Conservation (phyloP, 208 protist genomes). For the Wallacemonas sp. region DNA sequence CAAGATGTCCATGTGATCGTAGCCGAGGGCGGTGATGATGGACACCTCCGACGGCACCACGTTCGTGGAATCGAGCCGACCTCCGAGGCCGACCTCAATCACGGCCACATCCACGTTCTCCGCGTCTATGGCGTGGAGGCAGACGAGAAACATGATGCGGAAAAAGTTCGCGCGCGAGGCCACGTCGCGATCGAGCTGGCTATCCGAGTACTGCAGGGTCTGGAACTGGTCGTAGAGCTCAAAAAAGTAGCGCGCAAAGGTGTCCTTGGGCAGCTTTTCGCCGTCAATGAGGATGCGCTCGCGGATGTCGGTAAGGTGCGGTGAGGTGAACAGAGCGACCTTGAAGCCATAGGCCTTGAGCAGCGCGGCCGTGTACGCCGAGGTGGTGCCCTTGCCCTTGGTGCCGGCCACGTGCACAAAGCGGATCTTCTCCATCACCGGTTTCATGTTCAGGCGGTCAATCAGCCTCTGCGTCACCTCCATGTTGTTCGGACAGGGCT, state of each 20-base stretch:
- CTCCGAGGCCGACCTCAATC: conserved; percentile 95
- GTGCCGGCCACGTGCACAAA: conserved; percentile 93
- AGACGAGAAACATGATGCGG: conserved; percentile 86
- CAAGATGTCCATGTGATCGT: conserved; percentile 94
- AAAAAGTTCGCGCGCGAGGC: conserved; percentile 70
- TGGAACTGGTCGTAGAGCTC: conserved; percentile 60
- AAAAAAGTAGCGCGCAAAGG: conserved; percentile 83
- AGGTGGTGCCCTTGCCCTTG: conserved; percentile 92
- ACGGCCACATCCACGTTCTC: conserved; percentile 91
- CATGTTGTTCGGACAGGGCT: conserved; percentile 84
- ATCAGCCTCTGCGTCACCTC: conserved; percentile 74
- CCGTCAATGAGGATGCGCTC: conserved; percentile 88
- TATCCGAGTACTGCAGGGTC: conserved; percentile 53
- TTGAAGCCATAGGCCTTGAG: conserved; percentile 83
- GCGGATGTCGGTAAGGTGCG: conserved; percentile 85
- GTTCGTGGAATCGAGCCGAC: conserved; percentile 93
- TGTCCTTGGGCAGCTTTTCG: conserved; percentile 51
- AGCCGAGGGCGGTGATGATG: conserved; percentile 91
- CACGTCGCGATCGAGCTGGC: conserved; percentile 53
- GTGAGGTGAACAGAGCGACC: conserved; percentile 92
- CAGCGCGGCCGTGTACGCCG: conserved; percentile 77
- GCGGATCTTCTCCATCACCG: conserved; percentile 92
- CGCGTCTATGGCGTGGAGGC: conserved; percentile 71
- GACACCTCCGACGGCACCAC: conserved; percentile 81
- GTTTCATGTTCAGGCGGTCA: conserved; percentile 90